Conservation (phyloP, 768 basidiomycete species). For the Agaricus sinodeliciosus region DNA sequence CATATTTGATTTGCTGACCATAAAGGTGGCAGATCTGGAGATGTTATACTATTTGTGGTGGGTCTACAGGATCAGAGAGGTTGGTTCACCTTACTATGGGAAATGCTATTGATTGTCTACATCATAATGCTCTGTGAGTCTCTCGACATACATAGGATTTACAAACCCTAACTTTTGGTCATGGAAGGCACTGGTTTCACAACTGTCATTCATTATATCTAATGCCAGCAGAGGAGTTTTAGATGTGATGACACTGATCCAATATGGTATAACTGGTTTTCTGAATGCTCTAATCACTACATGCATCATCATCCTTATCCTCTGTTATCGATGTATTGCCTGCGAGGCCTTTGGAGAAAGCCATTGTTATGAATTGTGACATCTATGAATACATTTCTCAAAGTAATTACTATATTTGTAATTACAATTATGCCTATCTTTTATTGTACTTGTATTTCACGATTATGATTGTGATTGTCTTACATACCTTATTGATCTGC, state of each 20-base stretch:
- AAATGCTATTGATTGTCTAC: neutral
- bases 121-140: neutral
- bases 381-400: too few relatives aligned
- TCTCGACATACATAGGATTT: neutral
- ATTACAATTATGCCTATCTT: too few relatives aligned
- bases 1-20: neutral
- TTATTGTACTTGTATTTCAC: too few relatives aligned
- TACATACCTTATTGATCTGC: too few relatives aligned
- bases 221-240: neutral
- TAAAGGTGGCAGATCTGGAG: neutral
- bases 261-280: neutral
- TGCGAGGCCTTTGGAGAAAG: neutral
- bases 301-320: constrained; percentile 6
- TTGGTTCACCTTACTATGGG: neutral
- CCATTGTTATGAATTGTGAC: too few relatives aligned
- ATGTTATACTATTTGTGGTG: neutral
- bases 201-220: neutral
- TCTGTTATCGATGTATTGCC: constrained; percentile 1
- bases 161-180: neutral
- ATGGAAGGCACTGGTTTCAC: neutral
- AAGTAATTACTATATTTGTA: too few relatives aligned
- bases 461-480: too few relatives aligned
- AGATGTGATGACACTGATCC: neutral
- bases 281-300: constrained; percentile 13
- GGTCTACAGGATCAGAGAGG: neutral